These are phyloP conservation scores for Boletus vinaceobasis DNA, from an alignment of 768 basidiomycete species.

Conservation along the genomic window DNA sequence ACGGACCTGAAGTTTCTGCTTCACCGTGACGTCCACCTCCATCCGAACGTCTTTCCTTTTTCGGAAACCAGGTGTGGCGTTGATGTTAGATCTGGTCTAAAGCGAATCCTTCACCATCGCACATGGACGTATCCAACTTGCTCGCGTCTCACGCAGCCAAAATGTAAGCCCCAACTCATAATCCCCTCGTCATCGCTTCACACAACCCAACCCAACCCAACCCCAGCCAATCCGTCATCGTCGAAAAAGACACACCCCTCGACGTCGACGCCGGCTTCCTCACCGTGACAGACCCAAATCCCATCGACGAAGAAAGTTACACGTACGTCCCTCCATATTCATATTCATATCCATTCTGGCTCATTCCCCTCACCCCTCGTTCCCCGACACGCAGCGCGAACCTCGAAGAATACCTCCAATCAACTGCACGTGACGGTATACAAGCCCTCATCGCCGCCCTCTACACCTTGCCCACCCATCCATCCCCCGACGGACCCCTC, in stretches of 20 bases:
- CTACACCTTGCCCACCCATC: constrained; percentile 74
- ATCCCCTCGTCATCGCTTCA: neutral
- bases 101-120: neutral
- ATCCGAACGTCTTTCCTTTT: constrained; percentile 1
- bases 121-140: constrained; percentile 37
- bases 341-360: neutral
- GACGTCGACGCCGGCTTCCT: constrained; percentile 81
- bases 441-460: constrained; percentile 79
- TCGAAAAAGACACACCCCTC: constrained; percentile 78
- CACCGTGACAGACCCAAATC: constrained; percentile 83
- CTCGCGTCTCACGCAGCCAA: constrained; percentile 71
- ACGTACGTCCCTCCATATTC: constrained; percentile 44
- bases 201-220: neutral
- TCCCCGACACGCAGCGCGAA: constrained; percentile 49
- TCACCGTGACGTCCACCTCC: neutral
- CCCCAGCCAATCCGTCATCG: constrained; percentile 59
- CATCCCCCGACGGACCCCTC: constrained; percentile 77
- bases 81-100: neutral
- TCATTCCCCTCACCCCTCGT: neutral
- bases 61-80: neutral
- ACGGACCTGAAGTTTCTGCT: neutral
- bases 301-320: constrained; percentile 83
- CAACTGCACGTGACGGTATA: constrained; percentile 75
- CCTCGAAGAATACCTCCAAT: constrained; percentile 75
- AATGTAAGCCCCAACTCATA: constrained; percentile 45